Percentiles rank a stretch among this genome's conserved stretches.
Evolutionary conservation across 1,139 yeast genomes (phyloP).

Genomic region (Yamadazyma sp.): DNA sequence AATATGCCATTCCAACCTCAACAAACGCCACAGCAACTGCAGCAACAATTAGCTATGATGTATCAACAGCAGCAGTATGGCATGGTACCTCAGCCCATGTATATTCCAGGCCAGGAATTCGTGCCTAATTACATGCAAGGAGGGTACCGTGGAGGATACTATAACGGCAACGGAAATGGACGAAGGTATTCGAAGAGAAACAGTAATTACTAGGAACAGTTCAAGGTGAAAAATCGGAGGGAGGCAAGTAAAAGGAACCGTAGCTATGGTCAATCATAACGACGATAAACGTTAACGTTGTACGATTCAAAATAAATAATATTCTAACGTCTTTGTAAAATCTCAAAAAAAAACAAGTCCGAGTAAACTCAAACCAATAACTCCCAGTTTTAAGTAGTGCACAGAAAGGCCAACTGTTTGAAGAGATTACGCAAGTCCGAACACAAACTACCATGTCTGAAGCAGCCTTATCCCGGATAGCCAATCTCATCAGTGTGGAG

Average conservation of each 20-base stretch:
- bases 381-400: no score
- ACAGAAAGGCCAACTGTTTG: no score
- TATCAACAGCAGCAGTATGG: slow-evolving; percentile 39
- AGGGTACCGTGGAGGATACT: slow-evolving; percentile 7
- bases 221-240: no score
- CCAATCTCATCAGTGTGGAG: slow-evolving; percentile 47
- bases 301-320: no score
- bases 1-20: slow-evolving; percentile 13
- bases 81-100: slow-evolving; percentile 34
- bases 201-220: slow-evolving; percentile 3
- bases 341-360: no score
- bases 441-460: slow-evolving; percentile 33
- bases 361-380: no score
- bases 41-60: slow-evolving; percentile 40
- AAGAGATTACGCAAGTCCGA: no score
- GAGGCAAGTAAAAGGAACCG: no score
- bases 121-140: slow-evolving; percentile 11
- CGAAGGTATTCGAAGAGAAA: slow-evolving; percentile 9
- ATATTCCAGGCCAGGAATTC: slow-evolving; percentile 31
- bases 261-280: no score
- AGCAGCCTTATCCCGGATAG: slow-evolving; percentile 44
- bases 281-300: no score
- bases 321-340: no score
- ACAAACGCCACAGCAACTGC: slow-evolving; percentile 38
- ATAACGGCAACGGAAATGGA: slow-evolving; percentile 13